Evolutionary conservation across 352 stramenopile species (phyloP).

Genomic region (Pythium apleroticum): DNA sequence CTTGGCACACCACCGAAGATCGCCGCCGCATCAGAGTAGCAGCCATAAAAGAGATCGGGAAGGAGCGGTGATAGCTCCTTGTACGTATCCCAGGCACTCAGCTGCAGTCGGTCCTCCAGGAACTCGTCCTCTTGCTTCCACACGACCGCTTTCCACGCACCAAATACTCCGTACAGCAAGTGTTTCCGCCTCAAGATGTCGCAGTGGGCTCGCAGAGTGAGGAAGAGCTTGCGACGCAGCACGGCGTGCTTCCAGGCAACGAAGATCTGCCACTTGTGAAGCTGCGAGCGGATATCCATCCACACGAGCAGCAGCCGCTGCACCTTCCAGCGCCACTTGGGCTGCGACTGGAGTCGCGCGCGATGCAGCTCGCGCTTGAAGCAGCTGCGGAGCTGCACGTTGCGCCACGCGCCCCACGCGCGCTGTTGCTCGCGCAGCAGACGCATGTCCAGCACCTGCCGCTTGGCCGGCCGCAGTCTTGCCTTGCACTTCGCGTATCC

Average conservation of each 20-base stretch:
- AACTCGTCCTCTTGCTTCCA: conserved; percentile 63
- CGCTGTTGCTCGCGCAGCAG: conserved; percentile 27
- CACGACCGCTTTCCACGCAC: conserved; percentile 58
- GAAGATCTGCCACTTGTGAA: conserved; percentile 41
- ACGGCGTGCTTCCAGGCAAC: conserved; percentile 48
- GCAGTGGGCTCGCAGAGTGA: conserved; percentile 49
- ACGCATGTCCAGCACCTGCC: conserved; percentile 21
- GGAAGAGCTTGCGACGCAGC: conserved; percentile 49
- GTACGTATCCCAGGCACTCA: conserved; percentile 64
- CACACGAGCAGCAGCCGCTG: conserved; percentile 55
- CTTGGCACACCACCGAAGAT: conserved; percentile 57
- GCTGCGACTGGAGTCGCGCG: conserved; percentile 41
- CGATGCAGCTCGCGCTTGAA: conserved; percentile 62
- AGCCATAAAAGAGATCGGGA: conserved; percentile 64
- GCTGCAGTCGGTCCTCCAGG: conserved; percentile 49
- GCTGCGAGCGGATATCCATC: conserved; percentile 33
- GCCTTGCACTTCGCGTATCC: conserved; percentile 39
- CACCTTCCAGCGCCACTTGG: conserved; percentile 45
- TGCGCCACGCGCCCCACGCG: conserved; percentile 45
- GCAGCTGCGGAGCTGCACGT: conserved; percentile 50
- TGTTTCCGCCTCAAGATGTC: conserved; percentile 34
- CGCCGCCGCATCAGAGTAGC: conserved; percentile 49
- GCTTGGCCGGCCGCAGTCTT: conserved; percentile 41
- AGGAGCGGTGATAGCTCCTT: conserved; percentile 51
- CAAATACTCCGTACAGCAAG: conserved; percentile 52